Percentiles rank a stretch among this genome's conserved stretches.
These are phyloP conservation scores for Microbotryum scabiosae DNA, from an alignment of 1,284 basidiomycete genomes.

Conservation along the genomic window DNA sequence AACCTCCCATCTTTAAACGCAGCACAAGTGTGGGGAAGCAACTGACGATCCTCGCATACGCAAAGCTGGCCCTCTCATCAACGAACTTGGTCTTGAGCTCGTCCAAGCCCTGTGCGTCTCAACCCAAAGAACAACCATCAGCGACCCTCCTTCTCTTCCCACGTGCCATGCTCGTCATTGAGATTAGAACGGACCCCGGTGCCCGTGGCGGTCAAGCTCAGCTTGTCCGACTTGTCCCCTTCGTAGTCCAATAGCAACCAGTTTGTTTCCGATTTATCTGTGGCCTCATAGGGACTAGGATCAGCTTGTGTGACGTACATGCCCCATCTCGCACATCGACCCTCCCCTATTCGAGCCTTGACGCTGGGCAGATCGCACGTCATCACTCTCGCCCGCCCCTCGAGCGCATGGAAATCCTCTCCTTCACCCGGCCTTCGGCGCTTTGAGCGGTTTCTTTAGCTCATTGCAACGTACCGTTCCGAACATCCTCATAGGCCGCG, in stretches of 20 bases:
- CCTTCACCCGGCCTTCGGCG: no score
- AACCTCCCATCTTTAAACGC: no score
- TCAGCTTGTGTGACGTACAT: not conserved
- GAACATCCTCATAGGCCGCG: conserved; percentile 26
- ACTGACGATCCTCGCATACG: conserved; percentile 22
- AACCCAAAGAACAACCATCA: not conserved
- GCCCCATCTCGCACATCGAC: no score
- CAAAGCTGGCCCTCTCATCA: conserved; percentile 22
- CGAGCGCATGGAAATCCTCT: no score
- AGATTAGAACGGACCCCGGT: conserved; percentile 6
- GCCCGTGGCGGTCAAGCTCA: conserved; percentile 21
- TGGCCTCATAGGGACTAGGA: no score
- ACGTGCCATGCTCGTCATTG: not conserved
- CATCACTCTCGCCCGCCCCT: no score
- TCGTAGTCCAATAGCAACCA: conserved; percentile 29
- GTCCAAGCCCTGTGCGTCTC: conserved; percentile 11
- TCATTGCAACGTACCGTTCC: conserved; percentile 2
- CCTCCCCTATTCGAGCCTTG: not conserved
- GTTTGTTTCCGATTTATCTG: conserved; percentile 25
- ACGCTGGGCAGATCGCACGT: not conserved
- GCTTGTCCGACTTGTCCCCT: conserved; percentile 9
- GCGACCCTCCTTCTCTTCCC: not conserved
- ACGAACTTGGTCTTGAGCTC: conserved; percentile 22
- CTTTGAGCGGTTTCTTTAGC: no score
- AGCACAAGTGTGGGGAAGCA: not conserved